Evolutionary conservation across 2,329 filamentous ascomycete species (phyloP), one percentile per base, ranked within the genome.

Genomic region (Aspergillus awamori): DNA sequence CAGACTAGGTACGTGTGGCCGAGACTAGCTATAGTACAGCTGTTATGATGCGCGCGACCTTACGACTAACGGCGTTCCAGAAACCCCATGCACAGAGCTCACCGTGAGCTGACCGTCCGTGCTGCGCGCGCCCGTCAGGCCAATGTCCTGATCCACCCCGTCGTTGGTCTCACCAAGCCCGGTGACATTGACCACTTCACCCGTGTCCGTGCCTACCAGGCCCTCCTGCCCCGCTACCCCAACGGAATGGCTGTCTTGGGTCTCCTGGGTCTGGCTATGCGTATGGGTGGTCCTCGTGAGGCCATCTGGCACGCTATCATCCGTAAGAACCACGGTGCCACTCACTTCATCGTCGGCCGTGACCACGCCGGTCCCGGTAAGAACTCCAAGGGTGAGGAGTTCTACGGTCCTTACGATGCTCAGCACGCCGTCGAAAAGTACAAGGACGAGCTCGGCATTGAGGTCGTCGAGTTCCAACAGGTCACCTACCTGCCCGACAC

Each of bases 111-210:
- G 79, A 99, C 95, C 62, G 95, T 99, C 74, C 93, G 95, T 74
- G 95, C 95, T 69, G 95, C 95, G 68, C 94, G 95, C 72, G 91
- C 91, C 60, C 92, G 96, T 80, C 93, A 97, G 80, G 95, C 95
- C 78, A 99, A 99, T 78, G 95, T 99, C 69, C 90, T 99, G 74
- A 99, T 99, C 79, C 95, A 99, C 84, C 95, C 95, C 63, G 95
- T 99, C 67, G 95, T 99, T 67, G 95, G 95, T 76, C 87, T 99
- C 74, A 99, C 95, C 77, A 99, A 99, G 86, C 95, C 95, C 61
- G 95, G 95, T 78, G 95, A 99, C 80, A 99, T 99, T 76, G 95
- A 99, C 81, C 95, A 99, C 86, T 99, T 99, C 84, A 99, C 95
- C 72, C 92, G 95, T 77, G 95, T 99, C 72, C 93, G 95, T 75